phyloP scores from a whole-genome alignment of 2,329 filamentous ascomycete species.

The Sordariomycetes sp. region DNA sequence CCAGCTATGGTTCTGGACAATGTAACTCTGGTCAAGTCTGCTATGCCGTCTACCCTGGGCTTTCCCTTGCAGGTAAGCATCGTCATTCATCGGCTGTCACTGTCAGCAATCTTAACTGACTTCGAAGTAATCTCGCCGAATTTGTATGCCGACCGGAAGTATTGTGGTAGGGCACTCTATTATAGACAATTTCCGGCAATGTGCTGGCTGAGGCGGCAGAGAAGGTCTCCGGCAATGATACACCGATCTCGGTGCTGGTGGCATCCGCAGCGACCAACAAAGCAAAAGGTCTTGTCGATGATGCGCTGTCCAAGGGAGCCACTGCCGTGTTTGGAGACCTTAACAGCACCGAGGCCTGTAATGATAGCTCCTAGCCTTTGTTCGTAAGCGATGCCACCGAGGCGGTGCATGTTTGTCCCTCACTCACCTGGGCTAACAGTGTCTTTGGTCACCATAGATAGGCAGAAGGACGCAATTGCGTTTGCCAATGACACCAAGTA shows the following conservation, averaged over 20 bases:
- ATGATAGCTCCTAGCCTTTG: no score
- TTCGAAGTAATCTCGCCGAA: conserved; percentile 42
- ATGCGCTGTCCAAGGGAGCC: no score
- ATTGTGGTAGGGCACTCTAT: conserved; percentile 44
- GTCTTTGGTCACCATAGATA: no score
- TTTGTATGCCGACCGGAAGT: conserved; percentile 80
- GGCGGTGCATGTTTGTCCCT: no score
- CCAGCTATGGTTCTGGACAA: conserved; percentile 68
- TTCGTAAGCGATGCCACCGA: no score
- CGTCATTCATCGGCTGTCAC: not conserved
- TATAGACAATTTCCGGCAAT: conserved; percentile 27
- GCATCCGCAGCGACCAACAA: conserved; percentile 52
- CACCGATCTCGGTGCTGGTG: conserved; percentile 57
- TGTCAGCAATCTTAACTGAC: not conserved
- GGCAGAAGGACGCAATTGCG: no score
- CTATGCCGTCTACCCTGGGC: conserved; percentile 52
- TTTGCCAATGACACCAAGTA: no score
- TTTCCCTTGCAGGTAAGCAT: conserved; percentile 46
- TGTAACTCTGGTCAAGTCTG: conserved; percentile 61
- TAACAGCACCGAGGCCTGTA: no score
- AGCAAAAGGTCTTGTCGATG: conserved; percentile 27
- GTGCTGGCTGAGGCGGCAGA: conserved; percentile 25
- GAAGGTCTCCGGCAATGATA: conserved; percentile 34
- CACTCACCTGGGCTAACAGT: no score
- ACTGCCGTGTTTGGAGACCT: no score